Conservation (phyloP, 2,329 filamentous ascomycete genomes). For the Acrocalymma vagum region DNA sequence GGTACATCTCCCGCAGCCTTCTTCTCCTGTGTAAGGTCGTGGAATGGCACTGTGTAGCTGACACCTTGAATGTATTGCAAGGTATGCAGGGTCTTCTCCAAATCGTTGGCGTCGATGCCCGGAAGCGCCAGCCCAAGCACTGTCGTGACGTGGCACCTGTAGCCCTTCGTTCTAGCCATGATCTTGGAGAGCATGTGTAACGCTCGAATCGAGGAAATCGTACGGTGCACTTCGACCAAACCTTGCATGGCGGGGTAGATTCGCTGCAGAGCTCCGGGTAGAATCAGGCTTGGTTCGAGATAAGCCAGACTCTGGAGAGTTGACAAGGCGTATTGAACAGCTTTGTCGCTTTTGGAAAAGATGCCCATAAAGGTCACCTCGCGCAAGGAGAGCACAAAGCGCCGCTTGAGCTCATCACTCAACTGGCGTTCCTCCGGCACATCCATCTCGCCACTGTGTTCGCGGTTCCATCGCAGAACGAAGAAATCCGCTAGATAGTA, state of each 20-base stretch:
- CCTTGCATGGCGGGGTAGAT: constrained; percentile 98
- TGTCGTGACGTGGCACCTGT: constrained; percentile 93
- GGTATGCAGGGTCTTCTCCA: constrained; percentile 95
- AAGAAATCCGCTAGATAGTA: constrained; percentile 96
- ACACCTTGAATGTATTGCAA: constrained; percentile 95
- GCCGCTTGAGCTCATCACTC: constrained; percentile 80
- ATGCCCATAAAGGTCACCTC: constrained; percentile 99
- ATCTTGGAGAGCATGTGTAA: constrained; percentile 91
- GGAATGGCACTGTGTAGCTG: constrained; percentile 94
- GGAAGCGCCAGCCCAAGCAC: constrained; percentile 91
- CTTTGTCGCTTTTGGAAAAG: constrained; percentile 92
- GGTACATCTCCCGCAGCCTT: constrained; percentile 23
- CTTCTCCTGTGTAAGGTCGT: constrained; percentile 74
- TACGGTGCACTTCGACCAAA: constrained; percentile 94
- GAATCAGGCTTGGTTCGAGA: constrained; percentile 87
- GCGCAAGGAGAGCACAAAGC: constrained; percentile 87
- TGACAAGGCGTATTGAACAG: constrained; percentile 90
- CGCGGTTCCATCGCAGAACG: constrained; percentile 96
- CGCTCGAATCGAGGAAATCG: constrained; percentile 89
- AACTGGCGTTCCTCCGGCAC: constrained; percentile 81
- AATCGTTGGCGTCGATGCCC: constrained; percentile 95
- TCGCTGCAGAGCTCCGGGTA: constrained; percentile 91
- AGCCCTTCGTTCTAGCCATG: constrained; percentile 94
- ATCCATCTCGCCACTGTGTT: constrained; percentile 90
- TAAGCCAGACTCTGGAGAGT: constrained; percentile 90